Base-by-base conservation (phyloP, 2,329 filamentous ascomycete genomes). In the Dendrostoma leiphaemia region DNA sequence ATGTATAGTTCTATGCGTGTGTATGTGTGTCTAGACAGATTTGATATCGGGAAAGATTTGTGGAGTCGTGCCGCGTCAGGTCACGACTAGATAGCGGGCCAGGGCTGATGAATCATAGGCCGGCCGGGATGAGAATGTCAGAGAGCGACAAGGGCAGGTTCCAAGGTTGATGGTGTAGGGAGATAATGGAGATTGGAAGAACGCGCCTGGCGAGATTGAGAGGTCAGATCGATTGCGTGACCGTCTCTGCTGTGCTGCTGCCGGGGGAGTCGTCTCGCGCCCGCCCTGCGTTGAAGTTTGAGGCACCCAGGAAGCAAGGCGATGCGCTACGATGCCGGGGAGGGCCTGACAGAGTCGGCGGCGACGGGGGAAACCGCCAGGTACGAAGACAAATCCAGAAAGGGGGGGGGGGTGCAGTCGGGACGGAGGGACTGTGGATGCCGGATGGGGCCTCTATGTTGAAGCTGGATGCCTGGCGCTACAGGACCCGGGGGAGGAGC, bases 101-200 rank as follows among this genome's bases (percentile, higher is more conserved):
- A 48, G 45, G 44, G 40, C 48, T 58, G 56, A 58, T 58, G 56
- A 58, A 52, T 58, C 56, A 58, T 58, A 52, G 43, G n/a, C 43
- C 43, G 43, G 35, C 43, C 47, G 45, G 48, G 43, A 41, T 48
- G 35, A 10, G 28, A 51, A 28, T 54, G 51, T 48, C 55, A 57
- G 55, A 47, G 48, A 57, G 35, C 29, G 37, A 35, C 43, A 46
- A 23, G 53, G 50, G 34, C 29, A 29, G 24, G 19, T 24, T 21
- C 28, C 26, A 32, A 31, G 44, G 44, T n/a, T 41, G 45, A 34
- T 28, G 46, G 48, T n/a, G 41, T 41, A 45, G 40, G 43, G 29
- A 45, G 40, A 28, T 41, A 26, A 50, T 54, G 47, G 51, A 50
- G 47, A 51, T 47, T 48, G 46, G n/a, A 29, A 51, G 55, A 45